Base-by-base conservation (phyloP, 1,284 basidiomycete species). In the Apiotrichum sp. region DNA sequence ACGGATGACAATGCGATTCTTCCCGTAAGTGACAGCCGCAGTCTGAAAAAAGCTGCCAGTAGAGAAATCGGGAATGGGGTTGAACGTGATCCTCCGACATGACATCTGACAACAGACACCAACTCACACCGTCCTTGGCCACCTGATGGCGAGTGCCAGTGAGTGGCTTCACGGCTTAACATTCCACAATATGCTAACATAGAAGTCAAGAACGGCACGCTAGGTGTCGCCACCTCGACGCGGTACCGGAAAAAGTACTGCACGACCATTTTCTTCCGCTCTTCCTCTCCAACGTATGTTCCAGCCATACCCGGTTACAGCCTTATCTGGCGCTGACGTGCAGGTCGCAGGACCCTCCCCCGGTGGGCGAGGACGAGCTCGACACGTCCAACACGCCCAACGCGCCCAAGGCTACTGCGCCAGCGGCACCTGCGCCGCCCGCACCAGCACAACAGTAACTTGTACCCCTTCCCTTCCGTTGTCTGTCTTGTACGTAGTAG, bases 51-150 rank as follows among this genome's bases (percentile, higher is more conserved):
- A 38, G 13, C 13, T 8, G 36, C 36, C 36, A 9, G 36, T 38
- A 13, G 36, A 22, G 22, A 22, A 22, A 22, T 38, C 36, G 36
- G 36, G 13, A 38, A 13, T 38, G 36, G 36, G 9, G 36, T 13
- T 13, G 36, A 13, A 38, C 36, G 36, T 8, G 9, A 13, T 9
- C 36, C 40, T 41, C 11, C 40, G 10, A 16, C 6, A 41, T 13
- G 36, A 8, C 34, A 29, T 13, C 47, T 48, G 47, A 48, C 47
- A 6, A 11, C 47, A 48, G 43, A 92, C 96, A 16, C 93, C 93
- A 16, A 90, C 87, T 53, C 95, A 98, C 77, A 92, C 92, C 38
- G 92, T 98, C 42, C 80, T 98, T 62, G 92, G 97, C 65, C 96
- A 98, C 75, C 77, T 98, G 57, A 92, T 92, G 60, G 98, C 95